Base-by-base conservation (phyloP, 192 early-diverging fungal genomes). In the Backusella morwellensis region DNA sequence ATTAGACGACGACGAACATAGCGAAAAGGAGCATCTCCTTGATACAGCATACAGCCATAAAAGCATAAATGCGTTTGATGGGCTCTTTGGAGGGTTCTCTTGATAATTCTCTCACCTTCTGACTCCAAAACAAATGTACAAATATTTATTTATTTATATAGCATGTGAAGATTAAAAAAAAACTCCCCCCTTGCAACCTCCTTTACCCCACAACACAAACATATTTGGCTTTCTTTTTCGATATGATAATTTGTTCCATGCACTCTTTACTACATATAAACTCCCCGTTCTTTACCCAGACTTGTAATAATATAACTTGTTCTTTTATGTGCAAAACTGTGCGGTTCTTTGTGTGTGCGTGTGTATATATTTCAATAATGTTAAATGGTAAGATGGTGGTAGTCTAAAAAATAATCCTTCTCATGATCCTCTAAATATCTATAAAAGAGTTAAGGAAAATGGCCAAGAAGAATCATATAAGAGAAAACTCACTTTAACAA, bases 401-500 rank as follows among this genome's bases (percentile, higher is more conserved):
- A 47, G 21, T 73, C 67, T 6, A 35, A 29, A 81, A 96, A 91
- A 47, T 95, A 77, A 12, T 89, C 82, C 70, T 93, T 87, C 68
- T 89, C 79, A 38, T 93, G 79, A 67, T 88, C 87, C 77, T 90
- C 82, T 70, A 95, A 77, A 74, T 88, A 94, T 79, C 91, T 93
- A 80, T 17, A 77, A 40, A 56, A 40, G 11, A 17, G 41, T 38
- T 29, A 72, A 38, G 52, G 32, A 56, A 56, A 21, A 56, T 21
- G 35, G 17, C 35, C 32, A 68, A 68, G 67, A 23, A 67, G 59
- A 9, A 66, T 47, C 7, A n/a, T 40, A 4, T 50, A 50, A 50
- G n/a, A 3, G 23, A 17, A 42, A 15, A 78, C 86, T 82, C 90
- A 98, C 94, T 91, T 92, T 59, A 97, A 80, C 59, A 98, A 85